Evolutionary conservation across 495 filamentous ascomycete species (phyloP).

Genomic region (Xylaria bambusicola): DNA sequence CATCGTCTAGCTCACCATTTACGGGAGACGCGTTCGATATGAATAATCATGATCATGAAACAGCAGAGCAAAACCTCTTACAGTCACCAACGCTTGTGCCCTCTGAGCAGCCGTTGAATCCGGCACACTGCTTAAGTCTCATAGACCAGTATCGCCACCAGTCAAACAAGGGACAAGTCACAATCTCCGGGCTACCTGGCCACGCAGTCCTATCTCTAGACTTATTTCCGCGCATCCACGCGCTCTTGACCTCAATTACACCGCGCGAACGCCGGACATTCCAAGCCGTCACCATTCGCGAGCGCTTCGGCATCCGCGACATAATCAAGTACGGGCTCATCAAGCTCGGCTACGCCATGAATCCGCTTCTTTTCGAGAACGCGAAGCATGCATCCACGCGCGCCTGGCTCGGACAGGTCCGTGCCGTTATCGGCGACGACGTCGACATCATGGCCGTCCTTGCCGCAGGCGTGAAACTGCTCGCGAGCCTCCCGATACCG

Average conservation of each 20-base stretch:
- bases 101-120: too few relatives aligned
- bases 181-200: too few relatives aligned
- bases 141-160: too few relatives aligned
- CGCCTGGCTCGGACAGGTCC: background rate
- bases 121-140: too few relatives aligned
- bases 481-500: background rate
- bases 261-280: conserved; percentile 1
- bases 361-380: background rate
- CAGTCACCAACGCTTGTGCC: too few relatives aligned
- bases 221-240: conserved; percentile 1
- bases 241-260: background rate
- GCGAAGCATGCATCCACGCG: background rate
- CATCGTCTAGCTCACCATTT: background rate
- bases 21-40: background rate
- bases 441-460: background rate
- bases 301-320: background rate
- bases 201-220: background rate
- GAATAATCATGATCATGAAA: background rate
- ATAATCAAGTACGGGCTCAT: background rate
- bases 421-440: background rate
- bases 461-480: background rate
- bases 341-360: background rate
- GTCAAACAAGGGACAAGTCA: too few relatives aligned
- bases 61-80: too few relatives aligned
- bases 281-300: background rate